Percentiles rank a stretch among this genome's conserved stretches.
These are phyloP conservation scores for Pleurotus eryngii DNA, from an alignment of 768 basidiomycete species.

Conservation along the genomic window DNA sequence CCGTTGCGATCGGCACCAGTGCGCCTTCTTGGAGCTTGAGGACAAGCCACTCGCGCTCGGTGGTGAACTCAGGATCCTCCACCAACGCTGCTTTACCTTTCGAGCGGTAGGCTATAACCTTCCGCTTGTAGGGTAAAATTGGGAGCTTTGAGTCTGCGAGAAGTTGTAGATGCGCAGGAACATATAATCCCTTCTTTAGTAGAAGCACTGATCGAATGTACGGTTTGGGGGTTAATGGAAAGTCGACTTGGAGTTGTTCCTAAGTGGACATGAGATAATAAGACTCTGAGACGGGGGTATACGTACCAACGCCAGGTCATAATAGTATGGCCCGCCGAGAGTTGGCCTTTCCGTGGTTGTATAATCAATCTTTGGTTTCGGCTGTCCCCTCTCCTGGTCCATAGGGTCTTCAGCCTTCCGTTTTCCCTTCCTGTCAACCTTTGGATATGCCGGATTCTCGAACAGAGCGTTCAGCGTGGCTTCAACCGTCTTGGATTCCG, in stretches of 20 bases:
- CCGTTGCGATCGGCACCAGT: constrained; percentile 20
- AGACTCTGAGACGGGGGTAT: constrained; percentile 7
- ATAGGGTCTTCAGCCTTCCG: constrained; percentile 29
- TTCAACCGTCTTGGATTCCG: constrained; percentile 45
- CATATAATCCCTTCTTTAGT: constrained; percentile 49
- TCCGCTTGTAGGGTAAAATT: constrained; percentile 34
- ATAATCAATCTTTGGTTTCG: constrained; percentile 54
- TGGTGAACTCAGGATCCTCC: constrained; percentile 44
- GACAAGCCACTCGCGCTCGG: constrained; percentile 47
- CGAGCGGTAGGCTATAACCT: constrained; percentile 27
- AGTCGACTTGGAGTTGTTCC: constrained; percentile 54
- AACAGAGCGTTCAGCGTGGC: constrained; percentile 58
- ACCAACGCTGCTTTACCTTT: constrained; percentile 39
- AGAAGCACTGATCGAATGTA: constrained; percentile 47
- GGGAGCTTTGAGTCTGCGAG: constrained; percentile 28
- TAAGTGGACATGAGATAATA: constrained; percentile 18
- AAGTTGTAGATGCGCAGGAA: constrained; percentile 59
- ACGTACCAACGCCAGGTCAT: constrained; percentile 50
- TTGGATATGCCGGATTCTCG: constrained; percentile 61
- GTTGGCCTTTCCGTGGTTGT: constrained; percentile 40
- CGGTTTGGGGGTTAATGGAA: constrained; percentile 52
- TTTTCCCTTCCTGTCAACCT: constrained; percentile 35
- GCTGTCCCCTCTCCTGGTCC: constrained; percentile 18
- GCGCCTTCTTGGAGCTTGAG: constrained; percentile 33
- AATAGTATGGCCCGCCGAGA: constrained; percentile 43